Evolutionary conservation across 257 asterid species (phyloP), one percentile per base, ranked within the genome.

Genomic region (Ilex asprella): DNA sequence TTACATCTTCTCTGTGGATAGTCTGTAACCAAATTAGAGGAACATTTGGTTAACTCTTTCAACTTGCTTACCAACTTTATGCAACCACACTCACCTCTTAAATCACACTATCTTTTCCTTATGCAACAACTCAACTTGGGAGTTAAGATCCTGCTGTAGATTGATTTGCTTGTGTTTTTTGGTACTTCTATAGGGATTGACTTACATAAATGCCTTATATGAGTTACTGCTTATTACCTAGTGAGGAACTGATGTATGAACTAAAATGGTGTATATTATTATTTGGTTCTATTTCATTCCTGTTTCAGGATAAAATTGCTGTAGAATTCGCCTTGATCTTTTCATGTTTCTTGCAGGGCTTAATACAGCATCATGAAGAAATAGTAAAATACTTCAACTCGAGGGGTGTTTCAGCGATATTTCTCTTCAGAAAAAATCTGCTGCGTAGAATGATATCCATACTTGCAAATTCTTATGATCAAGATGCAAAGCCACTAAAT

Each of bases 391-490:
- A 92, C 79, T 89, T 92, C 83, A 89, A 84, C 9, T 30, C 75
- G 41, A 85, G 69, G 79, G 99, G 99, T 59, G 95, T 89, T 69
- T 92, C 94, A 9, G 79, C 79, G 16, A 78, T 92, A 62, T 92
- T 92, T 77, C 99, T 92, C 51, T 92, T 89, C 71, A 80, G 99
- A 80, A 77, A 86, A 76, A 92, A 89, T 75, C 86, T 92, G 32
- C 69, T 92, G 71, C 91, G 99, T 55, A 77, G 97, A 43, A 81
- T 85, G 95, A 67, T 92, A 58, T 92, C 99, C 39, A 80, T 92
- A 31, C 87, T 89, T 15, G 95, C 96, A 55, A 92, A 92, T 76
- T 82, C 97, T 30, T 89, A 86, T 56, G 99, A 92, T 78, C 97
- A 83, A 70, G 76, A 76, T 63, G 86, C 95, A 65, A 92, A 86